Evolutionary conservation across 306 rosid species (phyloP), one percentile per base, ranked within the genome.

Genomic region (Sicyos edulis): DNA sequence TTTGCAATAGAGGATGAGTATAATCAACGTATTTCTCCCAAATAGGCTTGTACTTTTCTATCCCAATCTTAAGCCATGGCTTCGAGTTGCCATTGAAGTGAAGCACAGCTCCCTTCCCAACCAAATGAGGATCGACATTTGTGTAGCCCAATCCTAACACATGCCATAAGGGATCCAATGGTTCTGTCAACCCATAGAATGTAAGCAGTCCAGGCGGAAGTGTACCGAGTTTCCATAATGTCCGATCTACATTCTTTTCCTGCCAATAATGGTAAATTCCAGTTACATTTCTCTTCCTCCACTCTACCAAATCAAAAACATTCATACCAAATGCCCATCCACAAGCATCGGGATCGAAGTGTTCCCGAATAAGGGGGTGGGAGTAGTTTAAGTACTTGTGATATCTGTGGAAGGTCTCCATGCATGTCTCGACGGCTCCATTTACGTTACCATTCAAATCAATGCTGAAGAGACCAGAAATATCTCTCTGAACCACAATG

Each of bases 191-290:
- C 56, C 93, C 93, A 63, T 88, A 88, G 75, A 88, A 88, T 17
- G 93, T 88, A 78, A 88, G 74, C 24, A 88, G 78, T 59, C 93
- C 93, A 7, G 93, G 93, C 1, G 93, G 93, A 58, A 88, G 80
- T 15, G 93, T 88, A 59, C 93, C 93, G 0, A 88, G 93, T 81
- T 88, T 88, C 93, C 93, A 88, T 62, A 88, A 76, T 16, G 93
- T 88, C 52, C 93, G 78, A 66, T 88, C 90, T 0, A 80, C 87
- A 17, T 88, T 88, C 80, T 79, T 84, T 74, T 88, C 93, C 77
- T 88, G 93, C 93, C 93, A 88, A 68, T 88, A 86, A 79, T 88
- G 93, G 77, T 88, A 88, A 75, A 88, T 88, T 51, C 93, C 90
- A 0, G 93, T 88, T n/a, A 88, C 93, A 74, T 88, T 88, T 79